Evolutionary conservation across 495 filamentous ascomycete genomes (phyloP).

Genomic region (Lasiosphaeriaceae sp.): DNA sequence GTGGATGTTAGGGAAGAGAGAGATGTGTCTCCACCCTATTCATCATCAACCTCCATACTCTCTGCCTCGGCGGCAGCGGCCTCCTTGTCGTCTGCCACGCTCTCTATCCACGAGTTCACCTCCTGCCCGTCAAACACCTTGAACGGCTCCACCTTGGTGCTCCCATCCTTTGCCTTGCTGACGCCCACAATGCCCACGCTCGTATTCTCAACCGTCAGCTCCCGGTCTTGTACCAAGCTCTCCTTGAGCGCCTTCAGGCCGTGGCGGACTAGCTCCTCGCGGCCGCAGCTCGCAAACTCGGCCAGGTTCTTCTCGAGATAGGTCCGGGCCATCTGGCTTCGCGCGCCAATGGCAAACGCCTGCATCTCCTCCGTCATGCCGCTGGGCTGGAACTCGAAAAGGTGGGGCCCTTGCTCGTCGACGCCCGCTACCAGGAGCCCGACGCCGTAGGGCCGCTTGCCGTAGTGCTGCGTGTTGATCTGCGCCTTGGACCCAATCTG

Average conservation of each 20-base stretch:
- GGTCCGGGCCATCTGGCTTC: constrained; percentile 94
- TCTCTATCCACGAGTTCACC: constrained; percentile 72
- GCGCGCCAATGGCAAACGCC: constrained; percentile 90
- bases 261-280: constrained; percentile 87
- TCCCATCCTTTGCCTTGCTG: constrained; percentile 40
- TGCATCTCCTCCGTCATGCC: constrained; percentile 96
- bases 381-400: constrained; percentile 97
- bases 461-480: constrained; percentile 96
- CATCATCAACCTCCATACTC: constrained; percentile 70
- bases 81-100: constrained; percentile 56
- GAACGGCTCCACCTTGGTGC: constrained; percentile 68
- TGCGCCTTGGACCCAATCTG: constrained; percentile 96
- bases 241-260: constrained; percentile 91
- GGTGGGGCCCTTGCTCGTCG: constrained; percentile 86
- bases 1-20: no score
- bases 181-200: constrained; percentile 81
- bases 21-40: neutral
- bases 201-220: constrained; percentile 93
- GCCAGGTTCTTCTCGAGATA: constrained; percentile 92
- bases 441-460: constrained; percentile 93
- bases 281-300: constrained; percentile 62
- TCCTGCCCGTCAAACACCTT: constrained; percentile 89
- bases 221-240: constrained; percentile 92
- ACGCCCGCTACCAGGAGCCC: constrained; percentile 91
- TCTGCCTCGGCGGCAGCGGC: constrained; percentile 51